These are phyloP conservation scores for Sugiyamaella marilandica DNA, from an alignment of 805 yeast species.

Conservation along the genomic window DNA sequence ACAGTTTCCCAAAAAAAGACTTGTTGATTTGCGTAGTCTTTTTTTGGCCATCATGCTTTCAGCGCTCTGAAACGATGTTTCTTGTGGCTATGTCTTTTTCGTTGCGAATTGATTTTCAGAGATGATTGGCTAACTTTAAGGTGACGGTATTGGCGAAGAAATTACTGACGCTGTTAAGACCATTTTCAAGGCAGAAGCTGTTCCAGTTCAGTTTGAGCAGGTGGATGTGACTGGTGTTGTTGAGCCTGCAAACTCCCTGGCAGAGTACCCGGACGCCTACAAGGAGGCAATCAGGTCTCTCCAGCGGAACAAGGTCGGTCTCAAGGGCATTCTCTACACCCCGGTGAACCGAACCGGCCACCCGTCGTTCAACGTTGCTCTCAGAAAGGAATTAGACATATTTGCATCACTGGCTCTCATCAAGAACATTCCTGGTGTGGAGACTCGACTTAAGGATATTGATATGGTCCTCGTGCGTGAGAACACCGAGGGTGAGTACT, in stretches of 20 bases:
- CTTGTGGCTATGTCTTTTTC: no score
- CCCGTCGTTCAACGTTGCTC: constrained; percentile 89
- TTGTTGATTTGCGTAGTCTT: neutral
- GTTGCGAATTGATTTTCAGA: neutral
- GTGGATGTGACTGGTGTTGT: constrained; percentile 54
- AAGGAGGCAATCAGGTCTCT: constrained; percentile 83
- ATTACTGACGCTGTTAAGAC: constrained; percentile 89
- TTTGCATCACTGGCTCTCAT: constrained; percentile 92
- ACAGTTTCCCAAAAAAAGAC: no score
- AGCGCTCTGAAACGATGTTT: neutral
- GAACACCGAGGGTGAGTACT: constrained; percentile 99
- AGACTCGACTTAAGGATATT: constrained; percentile 80
- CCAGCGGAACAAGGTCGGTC: constrained; percentile 94
- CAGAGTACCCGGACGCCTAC: constrained; percentile 53
- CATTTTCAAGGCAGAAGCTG: constrained; percentile 78
- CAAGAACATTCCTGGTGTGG: constrained; percentile 90
- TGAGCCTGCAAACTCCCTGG: constrained; percentile 28
- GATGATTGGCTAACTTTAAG: constrained; percentile 30
- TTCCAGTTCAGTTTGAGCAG: constrained; percentile 91
- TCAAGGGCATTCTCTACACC: constrained; percentile 93
- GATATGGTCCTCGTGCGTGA: constrained; percentile 96
- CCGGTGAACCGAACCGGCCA: constrained; percentile 73
- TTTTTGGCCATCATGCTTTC: neutral
- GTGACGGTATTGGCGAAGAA: constrained; percentile 98
- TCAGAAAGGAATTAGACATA: constrained; percentile 93